Percentiles rank a stretch among this genome's conserved stretches.
Evolutionary conservation across 352 stramenopile genomes (phyloP).

Genomic region (Phytophthora multivora): DNA sequence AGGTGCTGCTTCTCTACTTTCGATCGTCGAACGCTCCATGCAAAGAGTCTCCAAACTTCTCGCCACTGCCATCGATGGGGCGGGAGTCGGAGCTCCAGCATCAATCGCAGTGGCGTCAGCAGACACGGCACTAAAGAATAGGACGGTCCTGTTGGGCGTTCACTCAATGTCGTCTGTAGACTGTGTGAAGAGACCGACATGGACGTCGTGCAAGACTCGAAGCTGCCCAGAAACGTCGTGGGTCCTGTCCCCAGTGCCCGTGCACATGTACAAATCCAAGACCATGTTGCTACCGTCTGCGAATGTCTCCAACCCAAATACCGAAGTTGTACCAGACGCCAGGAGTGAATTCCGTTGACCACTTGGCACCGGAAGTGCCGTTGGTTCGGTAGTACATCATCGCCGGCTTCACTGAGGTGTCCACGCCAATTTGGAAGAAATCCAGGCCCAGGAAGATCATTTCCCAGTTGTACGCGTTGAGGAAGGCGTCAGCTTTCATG

Average conservation of each 20-base stretch:
- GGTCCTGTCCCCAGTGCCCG: conserved; percentile 49
- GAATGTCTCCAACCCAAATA: conserved; percentile 42
- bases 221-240: conserved; percentile 31
- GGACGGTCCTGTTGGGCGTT: conserved; percentile 34
- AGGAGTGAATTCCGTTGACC: conserved; percentile 46
- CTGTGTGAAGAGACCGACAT: conserved; percentile 6
- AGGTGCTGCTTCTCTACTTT: not conserved
- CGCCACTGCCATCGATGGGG: not conserved
- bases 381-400: conserved; percentile 62
- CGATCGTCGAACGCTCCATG: not conserved
- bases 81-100: not conserved
- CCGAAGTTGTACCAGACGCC: conserved; percentile 76
- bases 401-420: conserved; percentile 40
- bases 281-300: conserved; percentile 25
- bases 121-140: conserved; percentile 46
- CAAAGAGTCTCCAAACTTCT: not conserved
- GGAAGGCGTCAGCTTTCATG: conserved; percentile 48
- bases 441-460: conserved; percentile 64
- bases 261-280: conserved; percentile 68
- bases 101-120: conserved; percentile 19
- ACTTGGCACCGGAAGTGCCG: conserved; percentile 52
- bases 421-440: conserved; percentile 62
- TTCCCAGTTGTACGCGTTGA: conserved; percentile 64
- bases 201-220: conserved; percentile 32
- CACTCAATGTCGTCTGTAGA: conserved; percentile 28